A percentile compares a stretch with the other conserved stretches of the same genome.
Conservation (phyloP, 495 filamentous ascomycete genomes). For the Friedmanniomyces endolithicus region DNA sequence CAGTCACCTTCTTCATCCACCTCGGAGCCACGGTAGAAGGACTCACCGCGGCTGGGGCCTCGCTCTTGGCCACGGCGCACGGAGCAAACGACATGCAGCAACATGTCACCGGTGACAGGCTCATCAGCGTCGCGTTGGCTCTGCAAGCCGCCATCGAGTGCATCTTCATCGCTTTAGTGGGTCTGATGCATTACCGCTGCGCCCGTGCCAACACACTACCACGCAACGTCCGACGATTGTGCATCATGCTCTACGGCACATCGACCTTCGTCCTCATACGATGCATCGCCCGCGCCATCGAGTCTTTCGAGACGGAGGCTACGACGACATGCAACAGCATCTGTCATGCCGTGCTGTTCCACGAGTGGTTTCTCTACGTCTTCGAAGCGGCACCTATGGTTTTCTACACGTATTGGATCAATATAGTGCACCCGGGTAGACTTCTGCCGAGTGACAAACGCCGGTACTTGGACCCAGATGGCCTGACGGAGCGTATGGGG, state of each 20-base stretch:
- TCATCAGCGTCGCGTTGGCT: constrained; percentile 30
- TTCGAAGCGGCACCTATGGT: constrained; percentile 32
- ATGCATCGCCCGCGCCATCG: constrained; percentile 29
- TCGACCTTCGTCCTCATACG: constrained; percentile 25
- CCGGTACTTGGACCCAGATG: constrained; percentile 25
- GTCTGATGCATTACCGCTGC: constrained; percentile 38
- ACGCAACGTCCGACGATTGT: constrained; percentile 42
- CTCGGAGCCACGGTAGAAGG: constrained; percentile 51
- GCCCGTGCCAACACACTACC: constrained; percentile 39
- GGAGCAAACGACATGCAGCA: constrained; percentile 52
- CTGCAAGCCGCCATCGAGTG: constrained; percentile 32
- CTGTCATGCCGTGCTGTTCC: constrained; percentile 19
- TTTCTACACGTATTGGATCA: constrained; percentile 26
- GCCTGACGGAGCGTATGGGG: constrained; percentile 24
- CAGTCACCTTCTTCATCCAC: constrained; percentile 60
- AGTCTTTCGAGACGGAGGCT: constrained; percentile 25
- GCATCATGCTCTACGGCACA: constrained; percentile 31
- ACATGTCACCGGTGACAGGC: constrained; percentile 30
- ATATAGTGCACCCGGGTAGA: constrained; percentile 26
- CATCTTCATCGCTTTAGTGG: constrained; percentile 28
- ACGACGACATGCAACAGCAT: constrained; percentile 13
- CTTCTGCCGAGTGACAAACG: constrained; percentile 22
- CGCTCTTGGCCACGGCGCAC: constrained; percentile 40
- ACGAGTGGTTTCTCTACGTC: constrained; percentile 30
- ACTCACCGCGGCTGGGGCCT: constrained; percentile 57